Conservation (phyloP, 208 protist species). For the Leptomonas seymouri region DNA sequence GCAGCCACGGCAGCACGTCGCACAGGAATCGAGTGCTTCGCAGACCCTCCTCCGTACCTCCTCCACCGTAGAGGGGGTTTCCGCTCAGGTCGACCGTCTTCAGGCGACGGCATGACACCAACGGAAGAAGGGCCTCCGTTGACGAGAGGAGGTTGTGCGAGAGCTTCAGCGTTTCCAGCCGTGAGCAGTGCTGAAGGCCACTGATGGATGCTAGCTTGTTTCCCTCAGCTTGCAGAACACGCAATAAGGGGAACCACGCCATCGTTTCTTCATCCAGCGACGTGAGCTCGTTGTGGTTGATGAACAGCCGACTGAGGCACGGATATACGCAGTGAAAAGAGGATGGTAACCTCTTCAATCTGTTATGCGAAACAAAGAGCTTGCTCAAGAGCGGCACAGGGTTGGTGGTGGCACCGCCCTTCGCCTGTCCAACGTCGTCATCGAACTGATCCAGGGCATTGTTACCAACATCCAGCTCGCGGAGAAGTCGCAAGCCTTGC, state of each 20-base stretch:
- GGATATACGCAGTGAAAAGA: constrained; percentile 16
- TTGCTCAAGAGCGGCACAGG: constrained; percentile 44
- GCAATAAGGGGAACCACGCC: constrained; percentile 68
- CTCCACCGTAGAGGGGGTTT: constrained; percentile 53
- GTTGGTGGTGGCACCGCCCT: not conserved
- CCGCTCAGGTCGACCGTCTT: constrained; percentile 50
- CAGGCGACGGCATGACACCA: constrained; percentile 52
- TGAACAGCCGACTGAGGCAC: constrained; percentile 76
- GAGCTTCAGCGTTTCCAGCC: constrained; percentile 60
- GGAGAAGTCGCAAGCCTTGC: constrained; percentile 42
- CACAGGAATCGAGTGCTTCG: not conserved
- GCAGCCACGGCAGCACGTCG: constrained; percentile 25
- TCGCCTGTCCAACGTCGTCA: not conserved
- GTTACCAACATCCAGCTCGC: constrained; percentile 65
- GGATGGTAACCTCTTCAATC: constrained; percentile 24
- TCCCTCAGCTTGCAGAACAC: constrained; percentile 73
- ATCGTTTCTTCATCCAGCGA: constrained; percentile 34
- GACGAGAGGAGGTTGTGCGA: constrained; percentile 60
- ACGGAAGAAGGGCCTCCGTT: constrained; percentile 39
- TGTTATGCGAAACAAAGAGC: constrained; percentile 72
- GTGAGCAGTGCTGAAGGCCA: constrained; percentile 58
- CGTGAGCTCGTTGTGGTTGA: constrained; percentile 65
- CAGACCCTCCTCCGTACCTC: not conserved
- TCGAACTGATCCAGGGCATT: constrained; percentile 48
- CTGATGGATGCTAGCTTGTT: constrained; percentile 66